A percentile compares a stretch with the other conserved stretches of the same genome.
Evolutionary conservation across 768 basidiomycete genomes (phyloP).

Genomic region (Lactifluus volemus): DNA sequence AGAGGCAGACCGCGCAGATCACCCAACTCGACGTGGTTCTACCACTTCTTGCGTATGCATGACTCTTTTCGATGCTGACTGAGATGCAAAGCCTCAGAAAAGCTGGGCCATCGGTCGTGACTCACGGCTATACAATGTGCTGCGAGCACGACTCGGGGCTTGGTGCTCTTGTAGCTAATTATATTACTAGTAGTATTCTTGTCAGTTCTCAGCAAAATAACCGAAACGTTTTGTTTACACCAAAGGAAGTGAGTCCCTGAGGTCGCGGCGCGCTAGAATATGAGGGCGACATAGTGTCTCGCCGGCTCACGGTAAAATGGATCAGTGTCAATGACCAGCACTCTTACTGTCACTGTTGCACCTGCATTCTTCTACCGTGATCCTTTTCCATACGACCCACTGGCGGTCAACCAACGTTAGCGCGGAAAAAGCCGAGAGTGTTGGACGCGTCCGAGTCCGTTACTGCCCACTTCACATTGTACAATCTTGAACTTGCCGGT

Average conservation of each 20-base stretch:
- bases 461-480: not conserved
- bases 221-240: not conserved
- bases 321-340: no score
- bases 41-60: constrained; percentile 12
- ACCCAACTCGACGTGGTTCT: constrained; percentile 2
- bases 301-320: no score
- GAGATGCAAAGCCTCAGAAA: not conserved
- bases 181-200: not conserved
- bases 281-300: no score
- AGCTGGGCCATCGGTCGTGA: not conserved
- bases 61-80: constrained; percentile 1
- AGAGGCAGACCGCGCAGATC: not conserved
- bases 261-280: no score
- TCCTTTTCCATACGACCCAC: no score
- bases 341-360: no score
- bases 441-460: not conserved
- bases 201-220: not conserved
- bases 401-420: no score
- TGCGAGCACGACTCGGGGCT: not conserved
- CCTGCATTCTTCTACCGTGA: no score
- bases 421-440: not conserved
- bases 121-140: constrained; percentile 3
- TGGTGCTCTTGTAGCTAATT: constrained; percentile 1
- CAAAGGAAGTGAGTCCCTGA: no score
- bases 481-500: not conserved